These are phyloP conservation scores for Ceriops zippeliana DNA, from an alignment of 345 rosid species.

Conservation along the genomic window DNA sequence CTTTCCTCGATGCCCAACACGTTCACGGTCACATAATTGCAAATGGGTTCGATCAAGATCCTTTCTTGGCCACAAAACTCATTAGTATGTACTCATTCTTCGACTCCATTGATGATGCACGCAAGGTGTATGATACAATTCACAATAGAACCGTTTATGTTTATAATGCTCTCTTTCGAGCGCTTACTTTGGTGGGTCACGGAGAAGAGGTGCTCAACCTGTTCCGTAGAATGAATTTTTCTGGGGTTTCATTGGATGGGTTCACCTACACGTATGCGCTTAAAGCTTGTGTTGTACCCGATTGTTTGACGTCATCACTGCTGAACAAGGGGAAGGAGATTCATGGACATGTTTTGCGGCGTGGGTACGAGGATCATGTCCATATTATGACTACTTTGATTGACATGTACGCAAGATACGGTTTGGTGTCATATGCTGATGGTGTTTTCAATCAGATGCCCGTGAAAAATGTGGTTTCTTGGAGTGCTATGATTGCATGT, in stretches of 20 bases:
- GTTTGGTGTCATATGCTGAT: slow-evolving; percentile 16
- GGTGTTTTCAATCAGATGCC: slow-evolving; percentile 24
- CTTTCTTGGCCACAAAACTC: slow-evolving; percentile 90
- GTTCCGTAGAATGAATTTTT: slow-evolving; percentile 60
- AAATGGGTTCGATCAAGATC: slow-evolving; percentile 83
- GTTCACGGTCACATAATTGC: slow-evolving; percentile 60
- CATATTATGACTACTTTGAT: slow-evolving; percentile 46
- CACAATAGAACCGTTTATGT: slow-evolving; percentile 70
- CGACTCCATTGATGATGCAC: slow-evolving; percentile 53
- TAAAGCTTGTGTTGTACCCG: slow-evolving; percentile 77
- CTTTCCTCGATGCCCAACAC: slow-evolving; percentile 50
- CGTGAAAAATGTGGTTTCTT: slow-evolving; percentile 29
- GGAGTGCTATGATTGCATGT: slow-evolving; percentile 37
- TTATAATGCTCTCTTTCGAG: slow-evolving; percentile 81
- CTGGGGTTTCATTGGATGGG: slow-evolving; percentile 59
- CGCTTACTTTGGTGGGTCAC: slow-evolving; percentile 63
- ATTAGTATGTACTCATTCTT: slow-evolving; percentile 58
- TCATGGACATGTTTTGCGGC: slow-evolving; percentile 66
- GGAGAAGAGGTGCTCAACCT: slow-evolving; percentile 72
- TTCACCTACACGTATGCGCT: slow-evolving; percentile 81
- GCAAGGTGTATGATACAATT: slow-evolving; percentile 79
- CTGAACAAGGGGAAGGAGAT: slow-evolving; percentile 69
- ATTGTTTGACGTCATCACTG: slow-evolving; percentile 28
- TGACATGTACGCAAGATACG: slow-evolving; percentile 27
- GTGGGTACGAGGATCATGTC: slow-evolving; percentile 48